phyloP scores from a whole-genome alignment of 2,329 filamentous ascomycete species.

The Escovopsis sp. region DNA sequence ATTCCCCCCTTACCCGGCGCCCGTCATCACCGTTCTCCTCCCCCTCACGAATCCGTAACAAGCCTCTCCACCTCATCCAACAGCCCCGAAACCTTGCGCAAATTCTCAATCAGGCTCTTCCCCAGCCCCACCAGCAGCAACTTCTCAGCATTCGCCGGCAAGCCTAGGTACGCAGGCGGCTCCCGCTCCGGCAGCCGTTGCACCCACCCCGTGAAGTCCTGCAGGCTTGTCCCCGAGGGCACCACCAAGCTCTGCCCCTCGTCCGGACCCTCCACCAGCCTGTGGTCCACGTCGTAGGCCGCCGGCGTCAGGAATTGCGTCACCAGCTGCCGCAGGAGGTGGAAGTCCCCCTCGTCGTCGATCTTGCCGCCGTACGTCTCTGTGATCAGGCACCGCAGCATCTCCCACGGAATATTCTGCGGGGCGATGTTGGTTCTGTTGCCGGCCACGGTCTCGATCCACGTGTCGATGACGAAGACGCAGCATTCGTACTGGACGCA shows the following conservation, averaged over 20 bases:
- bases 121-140: conserved; percentile 79
- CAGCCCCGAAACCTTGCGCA: conserved; percentile 72
- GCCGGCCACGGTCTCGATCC: conserved; percentile 70
- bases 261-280: conserved; percentile 55
- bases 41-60: conserved; percentile 42
- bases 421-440: conserved; percentile 87
- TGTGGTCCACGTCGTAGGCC: conserved; percentile 86
- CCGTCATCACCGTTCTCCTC: not conserved
- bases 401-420: conserved; percentile 88
- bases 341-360: conserved; percentile 76
- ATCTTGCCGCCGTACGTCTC: conserved; percentile 98
- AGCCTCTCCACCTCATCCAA: conserved; percentile 90
- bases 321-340: conserved; percentile 57
- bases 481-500: conserved; percentile 75
- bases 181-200: conserved; percentile 85
- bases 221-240: conserved; percentile 65
- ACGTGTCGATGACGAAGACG: conserved; percentile 86
- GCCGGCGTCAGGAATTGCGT: conserved; percentile 64
- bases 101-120: conserved; percentile 64
- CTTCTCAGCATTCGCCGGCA: conserved; percentile 95
- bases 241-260: conserved; percentile 55
- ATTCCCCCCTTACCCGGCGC: too few species aligned
- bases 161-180: conserved; percentile 83
- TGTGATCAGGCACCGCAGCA: conserved; percentile 77
- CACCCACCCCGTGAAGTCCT: conserved; percentile 84